Base-by-base conservation (phyloP, 805 yeast genomes). In the Yamadazyma sp. region DNA sequence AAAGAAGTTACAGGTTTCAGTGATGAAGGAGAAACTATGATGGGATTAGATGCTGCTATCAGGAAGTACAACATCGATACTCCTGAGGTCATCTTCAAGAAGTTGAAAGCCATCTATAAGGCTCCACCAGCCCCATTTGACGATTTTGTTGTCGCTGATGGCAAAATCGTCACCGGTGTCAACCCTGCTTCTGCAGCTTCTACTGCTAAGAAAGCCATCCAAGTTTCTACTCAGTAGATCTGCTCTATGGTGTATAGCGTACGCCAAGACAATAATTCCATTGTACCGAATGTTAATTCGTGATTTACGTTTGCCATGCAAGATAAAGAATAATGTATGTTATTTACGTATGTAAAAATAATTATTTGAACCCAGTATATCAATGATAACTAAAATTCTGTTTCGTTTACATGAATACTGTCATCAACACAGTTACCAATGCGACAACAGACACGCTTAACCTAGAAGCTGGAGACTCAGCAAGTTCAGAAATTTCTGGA, bases 1-100 rank as follows among this genome's bases (percentile, higher is more conserved):
- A 75, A 71, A 55, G 65, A 64, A 19, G 64, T 76, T 35, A 80
- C 87, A 16, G 85, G 84, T 5, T 82, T 80, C 60, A 70, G 81
- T 10, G 74, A 72, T 41, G 61, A 52, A 17, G 87, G 81, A 41
- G 84, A 78, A 58, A 57, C 47, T 10, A 39, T 41, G 18, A 31
- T 59, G 39, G 46, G 49, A 4, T 47, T 60, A 7, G 55, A 47
- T 22, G 35, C 41, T 3, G 43, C 47, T 13, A 44, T 61, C 49
- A 39, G 40, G 29, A 40, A 52, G 17, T 28, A 47, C 51, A 51
- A 59, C 26, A 49, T 65, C 35, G 45, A 47, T 35, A 59, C 73
- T 15, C 66, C 74, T 18, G 62, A 64, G 42, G 63, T 58, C 5
- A 50, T 70, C 25, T 63, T 68, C 14, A 55, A 55, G 17, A 51